These are phyloP conservation scores for Abelmoschus esculentus DNA, from an alignment of 345 rosid genomes.

Conservation along the genomic window DNA sequence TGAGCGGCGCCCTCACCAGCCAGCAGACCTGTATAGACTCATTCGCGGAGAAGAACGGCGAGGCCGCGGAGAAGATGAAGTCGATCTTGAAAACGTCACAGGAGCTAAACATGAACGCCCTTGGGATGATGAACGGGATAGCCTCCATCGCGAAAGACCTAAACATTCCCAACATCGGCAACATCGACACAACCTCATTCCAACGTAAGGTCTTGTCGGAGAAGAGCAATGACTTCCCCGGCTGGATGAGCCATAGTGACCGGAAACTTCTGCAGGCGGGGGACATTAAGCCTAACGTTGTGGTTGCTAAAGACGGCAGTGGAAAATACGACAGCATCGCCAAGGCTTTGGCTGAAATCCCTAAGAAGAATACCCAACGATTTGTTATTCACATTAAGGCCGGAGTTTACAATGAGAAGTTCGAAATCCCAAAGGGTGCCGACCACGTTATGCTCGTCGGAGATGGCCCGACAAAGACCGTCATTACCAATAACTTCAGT, in stretches of 20 bases:
- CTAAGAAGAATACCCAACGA: background rate
- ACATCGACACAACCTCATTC: slow-evolving; percentile 7
- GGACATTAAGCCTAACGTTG: background rate
- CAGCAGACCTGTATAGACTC: slow-evolving; percentile 68
- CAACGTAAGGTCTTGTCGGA: slow-evolving; percentile 31
- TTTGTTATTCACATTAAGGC: background rate
- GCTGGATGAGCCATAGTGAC: background rate
- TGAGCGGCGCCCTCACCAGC: slow-evolving; percentile 68
- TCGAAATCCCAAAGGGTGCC: slow-evolving; percentile 9
- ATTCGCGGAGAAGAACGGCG: slow-evolving; percentile 43
- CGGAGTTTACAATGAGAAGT: background rate
- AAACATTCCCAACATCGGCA: slow-evolving; percentile 13
- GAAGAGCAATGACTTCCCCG: background rate
- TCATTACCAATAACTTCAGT: background rate
- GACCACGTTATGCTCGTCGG: background rate
- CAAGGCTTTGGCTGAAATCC: background rate
- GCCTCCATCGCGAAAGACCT: slow-evolving; percentile 24
- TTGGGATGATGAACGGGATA: slow-evolving; percentile 46
- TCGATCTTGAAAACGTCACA: slow-evolving; percentile 28
- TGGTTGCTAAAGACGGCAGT: background rate
- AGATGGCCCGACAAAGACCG: background rate
- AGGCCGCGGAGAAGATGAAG: slow-evolving; percentile 38
- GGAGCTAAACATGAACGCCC: slow-evolving; percentile 14
- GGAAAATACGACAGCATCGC: background rate
- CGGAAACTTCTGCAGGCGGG: background rate